Conservation (phyloP, 352 stramenopile genomes). For the Globisporangium ultimum region DNA sequence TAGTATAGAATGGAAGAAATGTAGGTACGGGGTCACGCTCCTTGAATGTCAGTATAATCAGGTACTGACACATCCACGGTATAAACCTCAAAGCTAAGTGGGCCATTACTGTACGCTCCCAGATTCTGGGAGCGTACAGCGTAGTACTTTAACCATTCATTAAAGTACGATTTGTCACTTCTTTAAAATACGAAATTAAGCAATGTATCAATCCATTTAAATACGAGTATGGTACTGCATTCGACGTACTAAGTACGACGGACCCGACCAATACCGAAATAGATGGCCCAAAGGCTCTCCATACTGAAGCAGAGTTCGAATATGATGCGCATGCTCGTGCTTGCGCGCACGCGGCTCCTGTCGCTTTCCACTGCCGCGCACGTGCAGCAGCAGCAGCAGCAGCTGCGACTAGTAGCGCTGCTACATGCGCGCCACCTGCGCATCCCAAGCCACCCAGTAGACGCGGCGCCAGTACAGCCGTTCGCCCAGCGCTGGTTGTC, state of each 20-base stretch:
- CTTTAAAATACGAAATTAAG: neutral
- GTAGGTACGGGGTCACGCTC: conserved; percentile 4
- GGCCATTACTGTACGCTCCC: too few relatives aligned
- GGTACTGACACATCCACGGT: neutral
- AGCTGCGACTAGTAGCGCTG: neutral
- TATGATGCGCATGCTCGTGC: conserved; percentile 9
- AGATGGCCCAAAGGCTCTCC: conserved; percentile 3
- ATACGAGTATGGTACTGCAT: neutral
- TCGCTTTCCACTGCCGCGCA: neutral
- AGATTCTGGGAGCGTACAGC: too few relatives aligned
- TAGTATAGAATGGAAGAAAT: neutral
- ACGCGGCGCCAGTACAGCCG: neutral
- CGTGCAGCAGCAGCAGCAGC: neutral
- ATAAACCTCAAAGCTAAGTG: too few relatives aligned
- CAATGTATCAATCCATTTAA: too few relatives aligned
- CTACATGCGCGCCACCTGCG: neutral
- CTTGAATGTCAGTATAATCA: conserved; percentile 11
- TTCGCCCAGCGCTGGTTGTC: neutral
- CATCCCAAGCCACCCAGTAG: neutral
- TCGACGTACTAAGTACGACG: neutral
- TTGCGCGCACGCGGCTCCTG: conserved; percentile 1
- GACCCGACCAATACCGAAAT: conserved; percentile 4
- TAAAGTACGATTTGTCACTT: conserved; percentile 5
- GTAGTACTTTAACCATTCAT: too few relatives aligned
- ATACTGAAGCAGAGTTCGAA: too few relatives aligned